Evolutionary conservation across 2,329 filamentous ascomycete genomes (phyloP), one percentile per base, ranked within the genome.

Genomic region (Aureobasidium sp.): DNA sequence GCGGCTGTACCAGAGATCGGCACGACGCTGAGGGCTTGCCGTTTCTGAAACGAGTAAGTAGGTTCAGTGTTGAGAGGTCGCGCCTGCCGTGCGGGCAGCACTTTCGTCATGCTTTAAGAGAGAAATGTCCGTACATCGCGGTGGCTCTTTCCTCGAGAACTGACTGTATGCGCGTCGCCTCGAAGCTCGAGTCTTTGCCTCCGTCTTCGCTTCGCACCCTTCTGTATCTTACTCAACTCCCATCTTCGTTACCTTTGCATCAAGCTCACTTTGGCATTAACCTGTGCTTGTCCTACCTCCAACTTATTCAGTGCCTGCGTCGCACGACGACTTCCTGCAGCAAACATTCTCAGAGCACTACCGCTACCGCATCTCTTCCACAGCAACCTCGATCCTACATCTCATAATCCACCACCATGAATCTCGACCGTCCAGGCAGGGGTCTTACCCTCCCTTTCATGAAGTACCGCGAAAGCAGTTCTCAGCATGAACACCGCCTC

Each of bases 371-470:
- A 61, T 61, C 45, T 8, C 44, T 31, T 22, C 27, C 14, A 37
- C 20, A 39, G 3, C 17, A 34, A 52, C 8, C 58, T 37, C 39
- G 37, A 17, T 22, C 49, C 31, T 48, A 55, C 39, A 62, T 37
- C 49, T 29, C 17, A 48, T 48, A 36, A 39, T 20, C 63, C 67
- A 70, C 63, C 67, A 70, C 36, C 55, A 78, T 77, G 74, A 77
- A 77, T 68, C 68, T 74, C 70, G 69, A 73, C 65, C 65, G 64
- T 44, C 73, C 75, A 41, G 68, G 70, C 47, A 71, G 67, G 68
- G 71, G 73, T 64, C 68, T 75, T 64, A 70, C 72, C 51, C 66
- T 78, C 45, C 73, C 75, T 37, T 73, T 73, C 64, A 76, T 75
- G 70, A 75, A 71, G 65, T 64, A 66, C 22, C 55, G 48, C 20